Evolutionary conservation across 2,329 filamentous ascomycete genomes (phyloP).

Genomic region (Colletotrichum sojae): DNA sequence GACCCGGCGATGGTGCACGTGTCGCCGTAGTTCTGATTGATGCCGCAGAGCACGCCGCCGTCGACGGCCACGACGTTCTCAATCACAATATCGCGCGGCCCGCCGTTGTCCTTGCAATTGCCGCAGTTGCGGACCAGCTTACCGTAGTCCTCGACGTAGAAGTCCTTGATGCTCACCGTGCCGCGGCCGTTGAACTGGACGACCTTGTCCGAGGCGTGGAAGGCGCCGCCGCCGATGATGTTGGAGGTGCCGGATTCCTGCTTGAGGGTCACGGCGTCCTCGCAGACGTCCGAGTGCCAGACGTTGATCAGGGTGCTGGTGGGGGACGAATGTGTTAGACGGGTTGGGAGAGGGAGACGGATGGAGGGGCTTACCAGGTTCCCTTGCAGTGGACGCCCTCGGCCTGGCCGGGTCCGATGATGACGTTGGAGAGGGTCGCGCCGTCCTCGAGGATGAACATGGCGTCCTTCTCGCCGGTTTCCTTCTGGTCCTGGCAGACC

Average conservation of each 20-base stretch:
- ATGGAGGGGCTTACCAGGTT: constrained; percentile 49
- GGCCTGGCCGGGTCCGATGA: constrained; percentile 64
- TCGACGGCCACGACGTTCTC: constrained; percentile 50
- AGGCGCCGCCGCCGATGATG: constrained; percentile 52
- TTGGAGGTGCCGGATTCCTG: constrained; percentile 24
- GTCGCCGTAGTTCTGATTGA: constrained; percentile 50
- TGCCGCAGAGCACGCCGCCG: constrained; percentile 52
- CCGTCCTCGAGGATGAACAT: constrained; percentile 67
- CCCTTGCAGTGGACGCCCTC: constrained; percentile 67
- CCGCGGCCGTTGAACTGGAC: constrained; percentile 59
- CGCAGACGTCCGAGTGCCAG: constrained; percentile 61
- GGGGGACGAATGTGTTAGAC: background rate
- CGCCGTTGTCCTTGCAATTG: constrained; percentile 55
- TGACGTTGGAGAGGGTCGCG: constrained; percentile 65
- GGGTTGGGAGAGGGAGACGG: background rate
- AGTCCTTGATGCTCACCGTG: constrained; percentile 55
- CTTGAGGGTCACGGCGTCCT: constrained; percentile 61
- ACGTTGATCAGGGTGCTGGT: constrained; percentile 53
- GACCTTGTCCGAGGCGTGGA: constrained; percentile 55
- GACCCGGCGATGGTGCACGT: constrained; percentile 39
- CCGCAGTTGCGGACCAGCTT: constrained; percentile 66
- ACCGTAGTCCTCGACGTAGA: constrained; percentile 59
- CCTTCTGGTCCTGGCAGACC: constrained; percentile 32
- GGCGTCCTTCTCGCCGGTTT: constrained; percentile 47
- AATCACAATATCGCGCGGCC: constrained; percentile 49